Conservation (phyloP, 352 stramenopile species). For the Globisporangium camurandrum region DNA sequence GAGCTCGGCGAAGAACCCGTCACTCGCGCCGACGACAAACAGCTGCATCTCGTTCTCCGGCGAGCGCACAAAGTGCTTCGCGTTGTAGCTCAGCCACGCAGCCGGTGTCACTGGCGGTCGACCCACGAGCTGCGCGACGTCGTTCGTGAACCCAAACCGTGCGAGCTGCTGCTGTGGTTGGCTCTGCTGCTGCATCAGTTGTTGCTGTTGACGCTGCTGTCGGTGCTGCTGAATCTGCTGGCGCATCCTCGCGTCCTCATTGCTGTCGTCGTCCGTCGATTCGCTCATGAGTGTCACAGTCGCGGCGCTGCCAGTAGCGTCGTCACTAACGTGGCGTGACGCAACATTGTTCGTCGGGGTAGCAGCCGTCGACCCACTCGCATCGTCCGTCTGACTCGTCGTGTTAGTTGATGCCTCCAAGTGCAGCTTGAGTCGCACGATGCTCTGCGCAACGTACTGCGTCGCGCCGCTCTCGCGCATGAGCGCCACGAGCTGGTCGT, state of each 20-base stretch:
- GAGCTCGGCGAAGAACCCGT: constrained; percentile 61
- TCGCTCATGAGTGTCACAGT: too few species aligned
- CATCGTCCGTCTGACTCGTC: neutral
- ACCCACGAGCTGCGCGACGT: constrained; percentile 50
- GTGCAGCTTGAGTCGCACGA: constrained; percentile 43
- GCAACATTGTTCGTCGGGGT: neutral
- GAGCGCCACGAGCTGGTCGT: constrained; percentile 28
- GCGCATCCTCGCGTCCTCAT: neutral
- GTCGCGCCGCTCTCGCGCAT: constrained; percentile 48
- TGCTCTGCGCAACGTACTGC: constrained; percentile 37
- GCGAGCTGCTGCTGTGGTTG: constrained; percentile 4
- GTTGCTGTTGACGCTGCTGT: neutral
- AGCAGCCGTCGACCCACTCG: neutral
- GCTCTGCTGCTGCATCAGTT: neutral
- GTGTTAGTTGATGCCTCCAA: constrained; percentile 18
- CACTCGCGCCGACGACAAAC: constrained; percentile 69
- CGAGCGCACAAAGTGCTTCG: constrained; percentile 33
- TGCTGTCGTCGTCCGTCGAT: too few species aligned
- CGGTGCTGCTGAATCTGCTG: neutral
- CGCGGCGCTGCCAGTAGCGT: too few species aligned
- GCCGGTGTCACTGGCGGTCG: constrained; percentile 25
- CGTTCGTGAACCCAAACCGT: constrained; percentile 33
- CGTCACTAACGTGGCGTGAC: too few species aligned
- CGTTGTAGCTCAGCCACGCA: constrained; percentile 40
- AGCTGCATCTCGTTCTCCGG: constrained; percentile 67